phyloP scores from a whole-genome alignment of 768 basidiomycete species.

The Pleurotus platypus region DNA sequence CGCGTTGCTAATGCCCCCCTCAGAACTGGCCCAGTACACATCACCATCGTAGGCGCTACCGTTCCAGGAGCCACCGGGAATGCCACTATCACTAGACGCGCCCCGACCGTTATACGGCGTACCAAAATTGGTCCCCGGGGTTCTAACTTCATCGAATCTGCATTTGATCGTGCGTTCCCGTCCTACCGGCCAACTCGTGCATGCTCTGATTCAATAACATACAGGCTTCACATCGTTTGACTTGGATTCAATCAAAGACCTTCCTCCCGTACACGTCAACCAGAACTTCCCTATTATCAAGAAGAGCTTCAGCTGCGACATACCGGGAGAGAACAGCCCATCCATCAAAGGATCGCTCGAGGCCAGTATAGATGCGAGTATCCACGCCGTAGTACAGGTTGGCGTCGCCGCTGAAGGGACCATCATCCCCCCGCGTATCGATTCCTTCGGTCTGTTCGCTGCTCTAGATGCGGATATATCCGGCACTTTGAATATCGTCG shows the following conservation, averaged over 20 bases:
- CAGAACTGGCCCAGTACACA: slow-evolving; percentile 2
- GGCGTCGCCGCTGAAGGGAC: slow-evolving; percentile 23
- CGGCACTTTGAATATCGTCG: slow-evolving; percentile 24
- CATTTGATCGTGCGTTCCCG: slow-evolving; percentile 4
- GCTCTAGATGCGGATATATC: slow-evolving; percentile 22
- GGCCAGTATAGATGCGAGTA: slow-evolving; percentile 16
- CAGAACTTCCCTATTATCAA: slow-evolving; percentile 17
- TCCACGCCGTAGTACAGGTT: slow-evolving; percentile 21
- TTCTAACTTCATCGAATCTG: neutral
- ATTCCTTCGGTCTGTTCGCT: slow-evolving; percentile 22
- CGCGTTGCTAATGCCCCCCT: neutral
- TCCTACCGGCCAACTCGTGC: neutral
- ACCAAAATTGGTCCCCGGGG: neutral
- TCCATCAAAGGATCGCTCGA: slow-evolving; percentile 13
- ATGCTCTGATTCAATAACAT: neutral
- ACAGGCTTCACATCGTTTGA: slow-evolving; percentile 15
- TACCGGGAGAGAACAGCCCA: neutral
- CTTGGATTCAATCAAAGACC: slow-evolving; percentile 10
- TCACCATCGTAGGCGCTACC: slow-evolving; percentile 13
- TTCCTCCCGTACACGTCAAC: slow-evolving; percentile 16
- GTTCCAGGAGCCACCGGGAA: slow-evolving; percentile 11
- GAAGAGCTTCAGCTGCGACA: slow-evolving; percentile 13
- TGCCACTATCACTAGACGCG: slow-evolving; percentile 11
- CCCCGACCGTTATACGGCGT: slow-evolving; percentile 12
- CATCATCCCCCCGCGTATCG: slow-evolving; percentile 26